Conservation (phyloP, 306 rosid species). For the Vachellia pachyceras region DNA sequence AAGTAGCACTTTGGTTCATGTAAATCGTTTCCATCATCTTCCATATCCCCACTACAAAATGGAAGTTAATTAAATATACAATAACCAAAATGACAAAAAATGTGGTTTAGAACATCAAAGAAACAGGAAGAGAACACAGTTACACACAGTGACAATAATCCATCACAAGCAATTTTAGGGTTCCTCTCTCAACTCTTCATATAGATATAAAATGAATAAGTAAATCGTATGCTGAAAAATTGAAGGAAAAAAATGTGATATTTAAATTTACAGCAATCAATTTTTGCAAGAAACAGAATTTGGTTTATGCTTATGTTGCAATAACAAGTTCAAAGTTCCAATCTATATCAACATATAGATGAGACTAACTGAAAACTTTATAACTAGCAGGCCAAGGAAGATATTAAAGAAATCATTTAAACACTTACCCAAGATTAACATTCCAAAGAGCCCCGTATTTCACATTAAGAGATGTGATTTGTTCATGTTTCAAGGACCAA, state of each 20-base stretch:
- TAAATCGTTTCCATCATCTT: conserved; percentile 46
- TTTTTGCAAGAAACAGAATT: conserved; percentile 17
- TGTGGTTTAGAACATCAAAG: neutral
- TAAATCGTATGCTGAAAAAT: neutral
- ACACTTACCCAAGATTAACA: conserved; percentile 52
- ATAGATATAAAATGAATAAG: neutral
- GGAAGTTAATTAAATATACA: neutral
- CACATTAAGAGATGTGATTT: conserved; percentile 56
- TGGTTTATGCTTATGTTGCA: neutral
- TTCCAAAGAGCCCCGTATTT: conserved; percentile 64
- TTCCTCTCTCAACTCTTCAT: neutral
- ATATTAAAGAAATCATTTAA: conserved; percentile 16
- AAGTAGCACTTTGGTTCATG: conserved; percentile 50
- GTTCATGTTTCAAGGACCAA: conserved; percentile 60
- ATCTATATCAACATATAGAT: neutral
- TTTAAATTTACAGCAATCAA: neutral
- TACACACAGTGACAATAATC: neutral
- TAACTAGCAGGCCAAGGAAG: neutral
- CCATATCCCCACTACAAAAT: conserved; percentile 46
- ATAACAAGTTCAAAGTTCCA: conserved; percentile 7
- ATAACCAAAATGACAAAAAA: conserved; percentile 6
- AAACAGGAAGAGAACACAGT: neutral
- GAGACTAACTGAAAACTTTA: conserved; percentile 10
- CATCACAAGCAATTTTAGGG: conserved; percentile 9
- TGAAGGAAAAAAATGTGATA: neutral